A percentile compares a stretch with the other conserved stretches of the same genome.
Conservation (phyloP, 2,329 filamentous ascomycete genomes). For the Cladophialophora bantiana region DNA sequence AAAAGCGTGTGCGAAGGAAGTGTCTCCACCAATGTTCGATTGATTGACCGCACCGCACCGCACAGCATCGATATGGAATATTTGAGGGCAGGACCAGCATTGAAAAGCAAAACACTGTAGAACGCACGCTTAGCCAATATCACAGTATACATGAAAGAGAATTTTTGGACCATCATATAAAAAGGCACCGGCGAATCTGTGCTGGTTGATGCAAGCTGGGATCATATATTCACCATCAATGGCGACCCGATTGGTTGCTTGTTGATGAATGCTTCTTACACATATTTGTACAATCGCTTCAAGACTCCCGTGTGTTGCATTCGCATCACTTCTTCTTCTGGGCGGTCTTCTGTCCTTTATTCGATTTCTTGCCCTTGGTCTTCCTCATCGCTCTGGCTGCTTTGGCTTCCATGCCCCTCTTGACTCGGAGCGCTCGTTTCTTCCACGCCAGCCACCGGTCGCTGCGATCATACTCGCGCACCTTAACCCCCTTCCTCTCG, state of each 20-base stretch:
- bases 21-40: no score
- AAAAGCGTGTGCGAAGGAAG: no score
- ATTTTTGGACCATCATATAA: not conserved
- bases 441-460: slow-evolving; percentile 72
- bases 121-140: not conserved
- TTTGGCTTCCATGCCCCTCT: slow-evolving; percentile 54
- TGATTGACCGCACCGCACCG: not conserved
- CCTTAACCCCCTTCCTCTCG: slow-evolving; percentile 64
- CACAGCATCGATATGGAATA: not conserved
- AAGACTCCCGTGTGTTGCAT: not conserved
- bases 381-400: slow-evolving; percentile 72
- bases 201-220: not conserved
- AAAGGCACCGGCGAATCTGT: not conserved
- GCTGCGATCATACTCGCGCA: slow-evolving; percentile 62
- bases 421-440: slow-evolving; percentile 61
- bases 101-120: not conserved
- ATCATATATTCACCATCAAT: not conserved
- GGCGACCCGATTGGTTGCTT: not conserved
- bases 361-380: slow-evolving; percentile 68
- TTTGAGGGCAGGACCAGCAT: not conserved
- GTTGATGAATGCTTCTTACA: not conserved
- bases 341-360: slow-evolving; percentile 34
- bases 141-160: not conserved
- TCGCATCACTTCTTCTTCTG: slow-evolving; percentile 25
- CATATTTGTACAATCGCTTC: not conserved